Conservation (phyloP, 441 rosid species). For the Cnidoscolus chayamansa region DNA sequence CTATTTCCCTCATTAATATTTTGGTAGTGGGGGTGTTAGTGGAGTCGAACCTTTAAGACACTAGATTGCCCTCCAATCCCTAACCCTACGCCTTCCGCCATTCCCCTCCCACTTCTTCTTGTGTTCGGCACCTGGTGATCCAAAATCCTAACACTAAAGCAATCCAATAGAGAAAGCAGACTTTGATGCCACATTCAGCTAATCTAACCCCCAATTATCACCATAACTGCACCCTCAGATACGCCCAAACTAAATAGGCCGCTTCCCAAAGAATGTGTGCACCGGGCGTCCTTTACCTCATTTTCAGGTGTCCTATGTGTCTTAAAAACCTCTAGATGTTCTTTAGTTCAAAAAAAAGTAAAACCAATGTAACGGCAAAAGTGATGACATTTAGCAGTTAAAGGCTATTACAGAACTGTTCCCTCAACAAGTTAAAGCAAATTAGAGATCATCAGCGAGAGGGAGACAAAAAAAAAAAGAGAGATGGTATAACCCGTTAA, state of each 20-base stretch:
- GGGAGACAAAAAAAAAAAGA: no score
- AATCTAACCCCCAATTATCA: no score
- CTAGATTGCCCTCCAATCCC: no score
- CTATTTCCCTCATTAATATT: constrained; percentile 14
- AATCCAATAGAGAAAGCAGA: neutral
- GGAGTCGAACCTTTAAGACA: constrained; percentile 18
- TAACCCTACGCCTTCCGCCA: no score
- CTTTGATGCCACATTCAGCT: neutral
- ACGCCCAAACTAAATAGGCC: no score
- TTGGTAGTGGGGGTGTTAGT: constrained; percentile 20
- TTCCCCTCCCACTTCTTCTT: neutral
- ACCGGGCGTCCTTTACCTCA: constrained; percentile 7
- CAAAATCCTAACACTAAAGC: neutral
- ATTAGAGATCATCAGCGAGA: neutral
- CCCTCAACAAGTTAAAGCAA: neutral
- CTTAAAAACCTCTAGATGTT: no score
- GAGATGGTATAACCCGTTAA: neutral
- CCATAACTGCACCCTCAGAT: no score
- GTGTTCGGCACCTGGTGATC: neutral
- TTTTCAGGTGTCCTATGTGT: constrained; percentile 14
- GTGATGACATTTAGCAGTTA: neutral
- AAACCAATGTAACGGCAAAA: no score
- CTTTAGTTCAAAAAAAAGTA: no score
- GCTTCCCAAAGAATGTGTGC: no score
- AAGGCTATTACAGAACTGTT: neutral